Evolutionary conservation across 106 monocot species (phyloP).

Genomic region (Phalaenopsis aphrodite): DNA sequence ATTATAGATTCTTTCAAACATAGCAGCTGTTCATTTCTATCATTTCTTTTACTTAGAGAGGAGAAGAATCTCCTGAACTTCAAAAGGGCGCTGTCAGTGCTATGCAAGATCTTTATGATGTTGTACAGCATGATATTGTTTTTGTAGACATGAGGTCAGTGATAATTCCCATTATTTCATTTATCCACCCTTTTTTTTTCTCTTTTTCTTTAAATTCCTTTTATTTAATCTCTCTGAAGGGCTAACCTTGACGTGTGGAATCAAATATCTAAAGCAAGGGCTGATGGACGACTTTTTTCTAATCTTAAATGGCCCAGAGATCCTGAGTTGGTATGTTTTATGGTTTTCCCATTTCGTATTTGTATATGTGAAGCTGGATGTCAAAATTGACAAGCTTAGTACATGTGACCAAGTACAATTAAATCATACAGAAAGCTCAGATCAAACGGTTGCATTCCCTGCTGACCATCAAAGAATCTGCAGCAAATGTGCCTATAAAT

Average conservation of each 20-base stretch:
- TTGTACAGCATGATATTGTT: conserved; percentile 74
- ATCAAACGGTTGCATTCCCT: conserved; percentile 75
- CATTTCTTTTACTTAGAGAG: conserved; percentile 34
- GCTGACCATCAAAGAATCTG: conserved; percentile 76
- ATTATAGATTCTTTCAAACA: neutral
- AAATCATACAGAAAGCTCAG: conserved; percentile 38
- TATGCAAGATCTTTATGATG: conserved; percentile 90
- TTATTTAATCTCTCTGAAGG: conserved; percentile 22
- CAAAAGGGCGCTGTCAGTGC: conserved; percentile 71
- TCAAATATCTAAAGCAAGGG: conserved; percentile 48
- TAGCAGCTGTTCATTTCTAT: neutral
- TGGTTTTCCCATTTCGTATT: neutral
- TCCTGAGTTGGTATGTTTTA: conserved; percentile 48
- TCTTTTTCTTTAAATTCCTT: neutral
- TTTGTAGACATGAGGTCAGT: conserved; percentile 65
- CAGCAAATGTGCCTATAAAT: conserved; percentile 74
- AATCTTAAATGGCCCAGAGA: conserved; percentile 78
- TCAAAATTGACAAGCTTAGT: neutral
- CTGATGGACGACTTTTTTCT: conserved; percentile 78
- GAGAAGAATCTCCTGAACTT: conserved; percentile 43
- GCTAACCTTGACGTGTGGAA: conserved; percentile 48
- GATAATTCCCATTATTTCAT: neutral
- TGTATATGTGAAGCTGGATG: neutral
- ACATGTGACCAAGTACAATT: neutral
- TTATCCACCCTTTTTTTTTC: neutral